Percentiles rank a stretch among this genome's conserved stretches.
Conservation (phyloP, 1,284 basidiomycete genomes). For the Rhodotorula sp. region DNA sequence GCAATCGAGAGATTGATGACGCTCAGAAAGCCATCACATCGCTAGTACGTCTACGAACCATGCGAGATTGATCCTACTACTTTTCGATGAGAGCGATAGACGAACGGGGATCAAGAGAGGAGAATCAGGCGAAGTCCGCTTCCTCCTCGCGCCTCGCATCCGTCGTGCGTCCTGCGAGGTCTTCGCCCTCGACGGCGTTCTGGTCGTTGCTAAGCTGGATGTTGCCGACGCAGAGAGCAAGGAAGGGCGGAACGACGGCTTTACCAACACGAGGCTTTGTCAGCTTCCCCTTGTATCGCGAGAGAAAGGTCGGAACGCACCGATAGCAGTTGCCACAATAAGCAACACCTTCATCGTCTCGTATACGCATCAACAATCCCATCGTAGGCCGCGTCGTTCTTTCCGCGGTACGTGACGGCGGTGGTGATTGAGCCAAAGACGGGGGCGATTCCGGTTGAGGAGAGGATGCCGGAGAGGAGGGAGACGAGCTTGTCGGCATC, state of each 20-base stretch:
- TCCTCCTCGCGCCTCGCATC: neutral
- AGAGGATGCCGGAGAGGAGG: constrained; percentile 31
- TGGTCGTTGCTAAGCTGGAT: constrained; percentile 33
- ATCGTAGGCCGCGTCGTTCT: constrained; percentile 30
- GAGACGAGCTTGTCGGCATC: constrained; percentile 39
- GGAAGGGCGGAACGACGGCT: constrained; percentile 34
- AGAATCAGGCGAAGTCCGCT: neutral
- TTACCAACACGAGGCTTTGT: neutral
- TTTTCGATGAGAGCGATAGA: neutral
- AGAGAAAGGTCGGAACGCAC: constrained; percentile 12
- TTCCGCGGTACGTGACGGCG: constrained; percentile 46
- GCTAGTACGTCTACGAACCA: no score
- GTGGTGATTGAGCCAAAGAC: constrained; percentile 37
- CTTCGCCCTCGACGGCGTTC: constrained; percentile 41
- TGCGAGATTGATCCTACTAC: no score
- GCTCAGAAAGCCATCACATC: no score
- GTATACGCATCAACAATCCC: constrained; percentile 44
- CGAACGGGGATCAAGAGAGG: no score
- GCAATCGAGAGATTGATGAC: neutral
- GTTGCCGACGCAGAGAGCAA: constrained; percentile 37
- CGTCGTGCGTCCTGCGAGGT: constrained; percentile 16
- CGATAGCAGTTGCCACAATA: constrained; percentile 54
- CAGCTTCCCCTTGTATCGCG: neutral
- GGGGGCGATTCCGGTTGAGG: constrained; percentile 30
- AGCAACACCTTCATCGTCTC: constrained; percentile 59